These are phyloP conservation scores for Yamadazyma sp. DNA, from an alignment of 1,139 yeast species.

Conservation along the genomic window DNA sequence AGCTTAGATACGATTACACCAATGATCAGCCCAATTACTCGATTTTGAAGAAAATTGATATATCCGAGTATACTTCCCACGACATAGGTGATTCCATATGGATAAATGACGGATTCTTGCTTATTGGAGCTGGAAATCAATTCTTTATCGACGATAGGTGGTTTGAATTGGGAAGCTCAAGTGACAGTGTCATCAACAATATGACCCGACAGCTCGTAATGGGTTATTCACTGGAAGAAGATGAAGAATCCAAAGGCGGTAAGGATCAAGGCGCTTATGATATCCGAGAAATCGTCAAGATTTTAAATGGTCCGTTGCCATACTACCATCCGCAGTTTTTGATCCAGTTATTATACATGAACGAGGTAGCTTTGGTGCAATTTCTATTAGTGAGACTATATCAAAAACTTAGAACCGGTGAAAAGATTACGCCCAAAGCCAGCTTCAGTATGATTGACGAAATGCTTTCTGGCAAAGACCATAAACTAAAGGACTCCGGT, in stretches of 20 bases:
- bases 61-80: conserved; percentile 71
- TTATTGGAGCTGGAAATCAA: conserved; percentile 88
- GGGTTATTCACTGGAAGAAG: conserved; percentile 19
- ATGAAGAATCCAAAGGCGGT: conserved; percentile 5
- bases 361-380: conserved; percentile 57
- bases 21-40: conserved; percentile 76
- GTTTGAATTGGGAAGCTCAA: conserved; percentile 33
- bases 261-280: conserved; percentile 39
- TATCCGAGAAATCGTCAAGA: conserved; percentile 59
- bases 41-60: conserved; percentile 70
- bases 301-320: conserved; percentile 87
- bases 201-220: conserved; percentile 53
- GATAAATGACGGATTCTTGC: conserved; percentile 76
- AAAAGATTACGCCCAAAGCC: conserved; percentile 35
- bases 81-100: conserved; percentile 86
- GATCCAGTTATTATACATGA: conserved; percentile 72
- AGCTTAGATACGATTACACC: conserved; percentile 85
- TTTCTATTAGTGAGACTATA: conserved; percentile 57
- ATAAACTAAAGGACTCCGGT: conserved; percentile 5
- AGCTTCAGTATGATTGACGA: conserved; percentile 25
- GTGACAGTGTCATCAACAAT: conserved; percentile 28
- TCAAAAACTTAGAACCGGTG: conserved; percentile 45
- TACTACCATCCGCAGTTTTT: conserved; percentile 89
- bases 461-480: conserved; percentile 13
- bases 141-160: conserved; percentile 76